These are phyloP conservation scores for Coniferiporia sulphurascens DNA, from an alignment of 1,284 basidiomycete genomes.

Conservation along the genomic window DNA sequence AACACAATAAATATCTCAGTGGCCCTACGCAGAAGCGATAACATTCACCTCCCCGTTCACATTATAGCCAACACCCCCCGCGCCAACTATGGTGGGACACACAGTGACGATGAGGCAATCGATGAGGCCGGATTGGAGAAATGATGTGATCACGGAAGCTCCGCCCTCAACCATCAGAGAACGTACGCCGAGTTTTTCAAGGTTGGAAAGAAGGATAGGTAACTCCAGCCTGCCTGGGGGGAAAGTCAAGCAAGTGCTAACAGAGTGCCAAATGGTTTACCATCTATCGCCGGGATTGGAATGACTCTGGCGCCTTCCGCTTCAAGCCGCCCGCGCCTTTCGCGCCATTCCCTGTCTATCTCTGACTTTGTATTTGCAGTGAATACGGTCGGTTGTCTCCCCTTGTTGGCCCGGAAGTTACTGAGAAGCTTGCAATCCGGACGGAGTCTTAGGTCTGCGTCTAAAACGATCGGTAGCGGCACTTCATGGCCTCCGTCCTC, in stretches of 20 bases:
- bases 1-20: constrained; percentile 12
- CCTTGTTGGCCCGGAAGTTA: constrained; percentile 57
- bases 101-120: constrained; percentile 80
- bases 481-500: constrained; percentile 31
- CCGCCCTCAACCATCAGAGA: constrained; percentile 97
- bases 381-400: constrained; percentile 75
- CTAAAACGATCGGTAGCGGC: constrained; percentile 84
- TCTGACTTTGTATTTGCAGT: constrained; percentile 28
- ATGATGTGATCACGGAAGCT: constrained; percentile 75
- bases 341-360: constrained; percentile 29
- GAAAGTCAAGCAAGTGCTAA: constrained; percentile 12
- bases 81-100: constrained; percentile 77
- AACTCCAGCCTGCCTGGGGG: constrained; percentile 26
- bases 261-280: constrained; percentile 22
- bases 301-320: constrained; percentile 53
- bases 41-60: constrained; percentile 15
- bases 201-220: neutral
- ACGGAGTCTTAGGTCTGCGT: constrained; percentile 67
- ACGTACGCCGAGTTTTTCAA: constrained; percentile 42
- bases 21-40: constrained; percentile 11
- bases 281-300: constrained; percentile 32
- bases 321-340: constrained; percentile 41
- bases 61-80: constrained; percentile 61
- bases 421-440: constrained; percentile 67
- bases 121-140: constrained; percentile 53